These are phyloP conservation scores for Saturnispora sekii DNA, from an alignment of 805 yeast genomes.

Conservation along the genomic window DNA sequence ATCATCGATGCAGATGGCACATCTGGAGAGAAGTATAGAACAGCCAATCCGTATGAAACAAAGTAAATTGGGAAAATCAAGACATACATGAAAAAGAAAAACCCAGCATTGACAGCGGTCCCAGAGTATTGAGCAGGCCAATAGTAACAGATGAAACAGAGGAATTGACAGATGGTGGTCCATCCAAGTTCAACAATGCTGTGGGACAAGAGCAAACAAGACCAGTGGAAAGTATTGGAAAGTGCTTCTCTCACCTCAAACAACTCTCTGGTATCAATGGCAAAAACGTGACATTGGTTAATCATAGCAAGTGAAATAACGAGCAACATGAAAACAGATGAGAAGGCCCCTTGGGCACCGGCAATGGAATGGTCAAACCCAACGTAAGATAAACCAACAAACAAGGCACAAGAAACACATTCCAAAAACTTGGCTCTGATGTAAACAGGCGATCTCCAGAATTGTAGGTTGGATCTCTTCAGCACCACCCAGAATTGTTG, in stretches of 20 bases:
- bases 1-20: conserved; percentile 58
- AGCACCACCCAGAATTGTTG: conserved; percentile 30
- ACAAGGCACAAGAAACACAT: conserved; percentile 34
- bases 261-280: conserved; percentile 46
- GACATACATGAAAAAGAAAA: conserved; percentile 29
- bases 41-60: conserved; percentile 44
- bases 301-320: conserved; percentile 51
- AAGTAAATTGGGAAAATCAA: conserved; percentile 37
- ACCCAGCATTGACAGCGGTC: conserved; percentile 36
- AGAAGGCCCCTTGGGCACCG: conserved; percentile 50
- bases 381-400: conserved; percentile 51
- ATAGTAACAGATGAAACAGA: conserved; percentile 35
- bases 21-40: conserved; percentile 51
- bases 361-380: conserved; percentile 41
- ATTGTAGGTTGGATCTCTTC: conserved; percentile 31
- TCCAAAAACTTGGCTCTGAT: conserved; percentile 41
- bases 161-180: conserved; percentile 37
- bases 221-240: conserved; percentile 68
- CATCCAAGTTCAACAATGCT: conserved; percentile 53
- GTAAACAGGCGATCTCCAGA: conserved; percentile 43
- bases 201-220: conserved; percentile 43
- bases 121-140: conserved; percentile 29
- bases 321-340: conserved; percentile 45
- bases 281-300: conserved; percentile 55
- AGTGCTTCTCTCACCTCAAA: conserved; percentile 62